Evolutionary conservation across 345 rosid species (phyloP).

Genomic region (Populus deltoides): DNA sequence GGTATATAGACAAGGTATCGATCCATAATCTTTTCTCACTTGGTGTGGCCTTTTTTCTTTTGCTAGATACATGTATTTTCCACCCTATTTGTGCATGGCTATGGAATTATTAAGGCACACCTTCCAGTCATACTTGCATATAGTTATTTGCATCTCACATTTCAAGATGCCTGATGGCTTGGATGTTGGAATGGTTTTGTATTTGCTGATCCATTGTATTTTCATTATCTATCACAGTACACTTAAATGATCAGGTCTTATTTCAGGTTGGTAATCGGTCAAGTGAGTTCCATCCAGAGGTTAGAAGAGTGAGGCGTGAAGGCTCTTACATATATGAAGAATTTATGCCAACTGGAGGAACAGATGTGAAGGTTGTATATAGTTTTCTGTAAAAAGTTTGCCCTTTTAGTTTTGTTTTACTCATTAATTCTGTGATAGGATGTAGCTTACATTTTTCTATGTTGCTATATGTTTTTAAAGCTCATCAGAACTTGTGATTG

Average conservation of each 20-base stretch:
- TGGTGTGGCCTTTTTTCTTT: not conserved
- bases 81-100: not conserved
- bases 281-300: conserved; percentile 97
- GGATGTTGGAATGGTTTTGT: not conserved
- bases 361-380: conserved; percentile 87
- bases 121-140: not conserved
- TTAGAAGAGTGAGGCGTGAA: conserved; percentile 97
- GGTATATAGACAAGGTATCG: not conserved
- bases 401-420: not conserved
- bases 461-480: not conserved
- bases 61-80: not conserved
- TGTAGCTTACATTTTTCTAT: not conserved
- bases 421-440: not conserved
- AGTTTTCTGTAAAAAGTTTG: not conserved
- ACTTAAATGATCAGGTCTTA: not conserved
- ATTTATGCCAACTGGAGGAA: conserved; percentile 99
- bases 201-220: not conserved
- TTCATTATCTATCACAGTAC: not conserved
- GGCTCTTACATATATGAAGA: conserved; percentile 98
- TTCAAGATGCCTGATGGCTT: not conserved
- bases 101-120: not conserved
- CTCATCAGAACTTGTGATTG: not conserved
- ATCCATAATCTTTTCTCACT: not conserved
- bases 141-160: not conserved
- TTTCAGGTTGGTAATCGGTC: conserved; percentile 91